Evolutionary conservation across 2,329 filamentous ascomycete genomes (phyloP).

Genomic region (Lizonia empirigonia): DNA sequence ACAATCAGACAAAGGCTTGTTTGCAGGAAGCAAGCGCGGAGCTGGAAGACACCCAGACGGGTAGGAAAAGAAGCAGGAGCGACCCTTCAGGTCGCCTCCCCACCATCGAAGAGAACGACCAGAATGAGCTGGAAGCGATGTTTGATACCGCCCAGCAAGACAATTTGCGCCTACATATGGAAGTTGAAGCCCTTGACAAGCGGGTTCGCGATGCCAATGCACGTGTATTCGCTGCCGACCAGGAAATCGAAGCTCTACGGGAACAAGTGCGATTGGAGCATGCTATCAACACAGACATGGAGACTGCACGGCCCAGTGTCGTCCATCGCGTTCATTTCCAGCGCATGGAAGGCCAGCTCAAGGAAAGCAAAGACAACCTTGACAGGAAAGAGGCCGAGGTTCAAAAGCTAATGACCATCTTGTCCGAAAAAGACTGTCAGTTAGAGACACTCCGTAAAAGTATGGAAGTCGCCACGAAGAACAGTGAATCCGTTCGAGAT

Average conservation of each 20-base stretch:
- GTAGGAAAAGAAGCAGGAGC: constrained; percentile 16
- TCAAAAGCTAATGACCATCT: constrained; percentile 18
- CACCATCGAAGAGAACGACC: constrained; percentile 43
- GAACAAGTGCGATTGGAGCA: constrained; percentile 36
- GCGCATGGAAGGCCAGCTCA: constrained; percentile 40
- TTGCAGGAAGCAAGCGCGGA: constrained; percentile 29
- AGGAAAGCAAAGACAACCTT: constrained; percentile 31
- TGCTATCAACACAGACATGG: constrained; percentile 36
- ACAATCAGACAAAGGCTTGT: constrained; percentile 34
- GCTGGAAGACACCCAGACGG: constrained; percentile 20
- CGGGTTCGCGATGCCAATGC: constrained; percentile 38
- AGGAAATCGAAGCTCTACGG: constrained; percentile 31
- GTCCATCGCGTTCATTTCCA: constrained; percentile 44
- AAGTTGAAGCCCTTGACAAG: constrained; percentile 39
- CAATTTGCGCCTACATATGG: constrained; percentile 38
- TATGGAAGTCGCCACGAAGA: constrained; percentile 22
- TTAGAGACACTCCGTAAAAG: constrained; percentile 28
- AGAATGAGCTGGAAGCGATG: constrained; percentile 43
- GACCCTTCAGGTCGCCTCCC: constrained; percentile 28
- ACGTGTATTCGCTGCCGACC: constrained; percentile 31
- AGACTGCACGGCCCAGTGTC: constrained; percentile 38
- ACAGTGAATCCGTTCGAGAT: constrained; percentile 28
- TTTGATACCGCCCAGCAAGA: constrained; percentile 45
- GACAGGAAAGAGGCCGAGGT: constrained; percentile 32
- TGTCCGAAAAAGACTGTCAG: constrained; percentile 26